Percentiles rank a stretch among this genome's conserved stretches.
phyloP scores from a whole-genome alignment of 2,329 filamentous ascomycete genomes.

The Volutella citrinella region DNA sequence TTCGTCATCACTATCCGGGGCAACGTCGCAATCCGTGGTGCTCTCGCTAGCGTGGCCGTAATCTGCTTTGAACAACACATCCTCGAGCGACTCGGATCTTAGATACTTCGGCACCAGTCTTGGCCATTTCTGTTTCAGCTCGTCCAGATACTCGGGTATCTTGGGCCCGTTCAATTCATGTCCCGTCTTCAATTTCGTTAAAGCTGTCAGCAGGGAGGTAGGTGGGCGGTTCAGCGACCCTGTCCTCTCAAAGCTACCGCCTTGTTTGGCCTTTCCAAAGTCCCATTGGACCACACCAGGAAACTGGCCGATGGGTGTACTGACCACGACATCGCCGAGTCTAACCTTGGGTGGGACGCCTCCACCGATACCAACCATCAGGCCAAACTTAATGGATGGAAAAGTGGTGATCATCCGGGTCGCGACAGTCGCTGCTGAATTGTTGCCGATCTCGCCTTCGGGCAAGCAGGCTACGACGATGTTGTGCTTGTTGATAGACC shows the following conservation, averaged over 20 bases:
- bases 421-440: too few species aligned
- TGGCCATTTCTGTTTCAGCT: constrained; percentile 3
- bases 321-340: constrained; percentile 12
- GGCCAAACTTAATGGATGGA: constrained; percentile 1
- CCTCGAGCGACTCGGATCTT: background rate
- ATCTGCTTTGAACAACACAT: too few species aligned
- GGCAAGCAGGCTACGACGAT: too few species aligned
- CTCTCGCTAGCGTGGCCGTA: too few species aligned
- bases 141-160: constrained; percentile 5
- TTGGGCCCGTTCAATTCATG: constrained; percentile 1
- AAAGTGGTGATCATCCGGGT: constrained; percentile 5
- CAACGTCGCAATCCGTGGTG: too few species aligned
- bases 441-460: too few species aligned
- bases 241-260: constrained; percentile 3
- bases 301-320: background rate
- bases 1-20: too few species aligned
- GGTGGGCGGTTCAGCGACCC: constrained; percentile 7
- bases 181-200: constrained; percentile 7
- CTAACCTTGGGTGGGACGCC: constrained; percentile 6
- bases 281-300: constrained; percentile 11
- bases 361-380: constrained; percentile 10
- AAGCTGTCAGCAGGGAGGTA: background rate
- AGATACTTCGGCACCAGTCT: constrained; percentile 5
- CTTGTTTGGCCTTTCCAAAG: constrained; percentile 5
- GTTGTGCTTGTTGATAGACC: too few species aligned